A percentile compares a stretch with the other conserved stretches of the same genome.
phyloP scores from a whole-genome alignment of 805 yeast genomes.

The Lachancea dasiensis region DNA sequence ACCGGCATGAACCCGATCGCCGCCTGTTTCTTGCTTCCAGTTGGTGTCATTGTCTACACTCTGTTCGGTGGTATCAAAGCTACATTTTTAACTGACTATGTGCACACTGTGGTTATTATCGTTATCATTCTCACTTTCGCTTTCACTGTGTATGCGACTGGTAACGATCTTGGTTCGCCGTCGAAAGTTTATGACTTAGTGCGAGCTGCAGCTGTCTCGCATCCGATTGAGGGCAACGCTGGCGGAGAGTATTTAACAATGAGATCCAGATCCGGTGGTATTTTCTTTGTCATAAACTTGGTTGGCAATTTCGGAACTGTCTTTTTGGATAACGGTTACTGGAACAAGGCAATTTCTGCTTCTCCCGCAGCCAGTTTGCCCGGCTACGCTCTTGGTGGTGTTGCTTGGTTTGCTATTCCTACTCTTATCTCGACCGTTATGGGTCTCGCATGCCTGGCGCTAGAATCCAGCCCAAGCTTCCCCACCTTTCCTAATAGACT shows the following conservation, averaged over 20 bases:
- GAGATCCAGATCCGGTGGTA: slow-evolving; percentile 80
- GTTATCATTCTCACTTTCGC: slow-evolving; percentile 77
- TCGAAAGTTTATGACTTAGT: slow-evolving; percentile 71
- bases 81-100: slow-evolving; percentile 63
- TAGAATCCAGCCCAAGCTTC: slow-evolving; percentile 64
- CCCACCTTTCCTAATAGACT: slow-evolving; percentile 72
- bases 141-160: slow-evolving; percentile 71
- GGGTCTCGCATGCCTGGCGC: slow-evolving; percentile 78
- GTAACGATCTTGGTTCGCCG: slow-evolving; percentile 71
- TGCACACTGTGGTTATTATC: slow-evolving; percentile 75
- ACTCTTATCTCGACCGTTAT: slow-evolving; percentile 74
- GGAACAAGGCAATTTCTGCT: slow-evolving; percentile 85
- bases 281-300: slow-evolving; percentile 80
- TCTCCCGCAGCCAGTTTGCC: slow-evolving; percentile 80
- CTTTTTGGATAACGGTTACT: slow-evolving; percentile 80
- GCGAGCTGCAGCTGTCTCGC: slow-evolving; percentile 48
- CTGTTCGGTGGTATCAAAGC: slow-evolving; percentile 56
- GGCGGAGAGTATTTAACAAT: slow-evolving; percentile 86
- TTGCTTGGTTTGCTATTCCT: slow-evolving; percentile 90
- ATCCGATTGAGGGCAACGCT: slow-evolving; percentile 74
- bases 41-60: slow-evolving; percentile 71
- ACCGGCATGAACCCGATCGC: slow-evolving; percentile 84
- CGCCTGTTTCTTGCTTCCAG: slow-evolving; percentile 73
- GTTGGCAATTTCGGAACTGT: slow-evolving; percentile 91
- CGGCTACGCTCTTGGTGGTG: slow-evolving; percentile 82